Base-by-base conservation (phyloP, 169 alveolate genomes). In the Cryptosporidium parvum region DNA sequence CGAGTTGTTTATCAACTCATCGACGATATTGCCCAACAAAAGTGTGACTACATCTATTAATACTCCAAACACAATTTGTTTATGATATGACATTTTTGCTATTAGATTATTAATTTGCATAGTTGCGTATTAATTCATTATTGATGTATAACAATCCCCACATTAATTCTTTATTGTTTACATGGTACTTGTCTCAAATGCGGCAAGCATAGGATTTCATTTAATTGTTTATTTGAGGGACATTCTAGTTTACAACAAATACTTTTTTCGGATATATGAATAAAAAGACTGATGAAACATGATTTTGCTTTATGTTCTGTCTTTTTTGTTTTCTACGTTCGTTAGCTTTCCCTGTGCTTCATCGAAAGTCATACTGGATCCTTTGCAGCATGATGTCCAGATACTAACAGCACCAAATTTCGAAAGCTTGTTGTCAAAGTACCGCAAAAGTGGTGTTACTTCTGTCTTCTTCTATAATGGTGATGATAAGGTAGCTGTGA, bases 11-110 rank as follows among this genome's bases (percentile, higher is more conserved):
- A 91, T 97, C 21, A 96, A 97, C 85, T 96, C 96, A 65, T 94
- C 96, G 42, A 93, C 94, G 75, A 93, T 97, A 18, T 92, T 98
- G 12, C 99, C 99, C 29, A 97, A 96, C 94, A 97, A 97, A 86
- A 62, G 92, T 67, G 51, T 80, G 23, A 29, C 42, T 18, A 16
- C 80, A 12, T 80, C 89, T 4, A 80, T 80, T 18, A 62, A 9
- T 8, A 29, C 42, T 31, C 89, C 89, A 1, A 44, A 62, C 39
- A 80, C 75, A 12, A 80, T 80, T 0, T 62, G 73, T 21, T 59
- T 80, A 26, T 80, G 45, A 80, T 45, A 70, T 39, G 48, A 70
- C 4, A 21, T 26, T 9, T n/a, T 9, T 56, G 26, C 4, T 14
- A 56, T n/a, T 56, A 56, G 67, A 56, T 21, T n/a, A 16, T 26